phyloP scores from a whole-genome alignment of 495 filamentous ascomycete genomes.

The Xylaria scruposa region DNA sequence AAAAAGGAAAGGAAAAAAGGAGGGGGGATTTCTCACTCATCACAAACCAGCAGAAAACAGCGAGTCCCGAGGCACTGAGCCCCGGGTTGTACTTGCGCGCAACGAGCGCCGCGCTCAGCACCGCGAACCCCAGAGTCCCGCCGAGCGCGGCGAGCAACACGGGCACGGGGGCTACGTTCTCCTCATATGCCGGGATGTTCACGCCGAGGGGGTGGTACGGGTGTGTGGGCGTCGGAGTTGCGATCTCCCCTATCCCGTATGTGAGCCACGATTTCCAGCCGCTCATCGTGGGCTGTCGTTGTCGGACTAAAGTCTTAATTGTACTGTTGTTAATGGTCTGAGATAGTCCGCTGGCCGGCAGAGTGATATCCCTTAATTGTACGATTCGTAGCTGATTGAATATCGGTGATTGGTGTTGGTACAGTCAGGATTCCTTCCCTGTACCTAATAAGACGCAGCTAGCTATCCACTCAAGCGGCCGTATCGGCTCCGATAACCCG shows the following conservation, averaged over 20 bases:
- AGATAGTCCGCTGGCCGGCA: background rate
- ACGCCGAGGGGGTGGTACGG: slow-evolving; percentile 76
- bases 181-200: slow-evolving; percentile 64
- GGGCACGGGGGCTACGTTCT: slow-evolving; percentile 56
- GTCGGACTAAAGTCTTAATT: background rate
- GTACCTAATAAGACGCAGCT: background rate
- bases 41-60: slow-evolving; percentile 65
- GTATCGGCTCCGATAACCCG: slow-evolving; percentile 25
- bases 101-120: slow-evolving; percentile 50
- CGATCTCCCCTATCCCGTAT: background rate
- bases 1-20: too few species aligned
- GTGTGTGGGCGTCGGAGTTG: slow-evolving; percentile 47
- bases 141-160: slow-evolving; percentile 57
- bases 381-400: background rate
- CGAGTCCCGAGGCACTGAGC: slow-evolving; percentile 50
- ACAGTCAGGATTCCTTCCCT: background rate
- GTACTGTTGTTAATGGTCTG: background rate
- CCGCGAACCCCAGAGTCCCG: slow-evolving; percentile 50
- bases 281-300: slow-evolving; percentile 20
- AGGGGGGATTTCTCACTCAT: slow-evolving; percentile 47
- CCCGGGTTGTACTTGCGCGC: slow-evolving; percentile 49
- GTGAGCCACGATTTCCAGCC: slow-evolving; percentile 25
- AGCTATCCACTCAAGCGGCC: slow-evolving; percentile 3
- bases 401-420: background rate
- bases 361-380: background rate